Percentiles rank a stretch among this genome's conserved stretches.
phyloP scores from a whole-genome alignment of 2,329 filamentous ascomycete genomes.

The Hymenoscyphus fraxineus region DNA sequence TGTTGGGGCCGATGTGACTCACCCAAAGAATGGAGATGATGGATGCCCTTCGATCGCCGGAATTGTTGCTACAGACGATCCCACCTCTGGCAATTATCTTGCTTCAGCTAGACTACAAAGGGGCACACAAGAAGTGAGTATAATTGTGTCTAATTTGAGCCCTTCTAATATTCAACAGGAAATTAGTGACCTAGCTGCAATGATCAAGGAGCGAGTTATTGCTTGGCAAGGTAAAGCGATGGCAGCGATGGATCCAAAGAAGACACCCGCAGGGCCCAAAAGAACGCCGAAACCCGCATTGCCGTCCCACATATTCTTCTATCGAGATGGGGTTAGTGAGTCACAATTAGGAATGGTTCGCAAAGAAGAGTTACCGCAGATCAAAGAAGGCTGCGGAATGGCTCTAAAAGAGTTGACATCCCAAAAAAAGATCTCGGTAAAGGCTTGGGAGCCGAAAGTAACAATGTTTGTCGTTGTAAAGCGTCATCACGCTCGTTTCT shows the following conservation, averaged over 20 bases:
- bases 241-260: too few species aligned
- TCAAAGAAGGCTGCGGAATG: slow-evolving; percentile 22
- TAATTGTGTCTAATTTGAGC: not conserved
- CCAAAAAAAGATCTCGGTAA: too few species aligned
- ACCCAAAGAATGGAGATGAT: slow-evolving; percentile 50
- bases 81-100: slow-evolving; percentile 61
- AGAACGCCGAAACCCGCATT: too few species aligned
- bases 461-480: too few species aligned
- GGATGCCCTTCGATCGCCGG: slow-evolving; percentile 11
- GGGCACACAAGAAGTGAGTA: slow-evolving; percentile 5
- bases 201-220: slow-evolving; percentile 15
- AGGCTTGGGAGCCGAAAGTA: too few species aligned
- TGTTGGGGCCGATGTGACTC: slow-evolving; percentile 81
- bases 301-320: not conserved
- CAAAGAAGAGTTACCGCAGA: slow-evolving; percentile 29
- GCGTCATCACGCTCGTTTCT: too few species aligned
- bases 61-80: slow-evolving; percentile 9
- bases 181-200: slow-evolving; percentile 37
- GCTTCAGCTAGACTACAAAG: slow-evolving; percentile 63
- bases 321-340: slow-evolving; percentile 38
- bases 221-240: not conserved
- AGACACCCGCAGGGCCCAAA: too few species aligned
- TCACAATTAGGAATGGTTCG: slow-evolving; percentile 32
- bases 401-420: too few species aligned
- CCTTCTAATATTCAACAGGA: slow-evolving; percentile 9